Percentiles rank a stretch among this genome's conserved stretches.
Evolutionary conservation across 2,329 filamentous ascomycete genomes (phyloP).

Genomic region (Dactylonectria macrodidyma): DNA sequence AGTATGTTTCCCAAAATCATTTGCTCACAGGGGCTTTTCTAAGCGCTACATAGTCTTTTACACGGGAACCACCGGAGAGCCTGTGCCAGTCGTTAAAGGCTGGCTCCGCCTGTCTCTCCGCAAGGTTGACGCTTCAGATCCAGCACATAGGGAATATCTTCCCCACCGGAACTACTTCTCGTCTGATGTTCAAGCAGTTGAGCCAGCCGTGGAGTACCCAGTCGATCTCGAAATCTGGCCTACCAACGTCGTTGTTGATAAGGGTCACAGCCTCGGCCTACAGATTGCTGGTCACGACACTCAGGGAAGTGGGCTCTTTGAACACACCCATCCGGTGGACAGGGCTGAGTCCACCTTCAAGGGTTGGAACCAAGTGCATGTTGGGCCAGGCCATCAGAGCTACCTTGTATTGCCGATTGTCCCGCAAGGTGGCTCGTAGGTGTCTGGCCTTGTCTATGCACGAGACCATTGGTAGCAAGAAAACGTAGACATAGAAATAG

Average conservation of each 20-base stretch:
- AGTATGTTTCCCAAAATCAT: background rate
- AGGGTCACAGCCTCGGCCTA: conserved; percentile 48
- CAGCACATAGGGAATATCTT: conserved; percentile 66
- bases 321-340: too few species aligned
- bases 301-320: too few species aligned
- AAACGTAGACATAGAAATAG: too few species aligned
- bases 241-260: conserved; percentile 67
- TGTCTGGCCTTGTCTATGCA: too few species aligned
- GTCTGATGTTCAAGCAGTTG: conserved; percentile 68
- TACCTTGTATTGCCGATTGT: too few species aligned
- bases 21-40: background rate
- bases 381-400: too few species aligned
- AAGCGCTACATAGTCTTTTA: conserved; percentile 62
- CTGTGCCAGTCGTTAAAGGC: conserved; percentile 74
- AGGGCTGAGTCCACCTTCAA: too few species aligned
- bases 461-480: too few species aligned
- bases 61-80: conserved; percentile 77
- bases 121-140: conserved; percentile 65
- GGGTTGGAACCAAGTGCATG: too few species aligned
- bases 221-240: conserved; percentile 77
- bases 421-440: too few species aligned
- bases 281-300: too few species aligned
- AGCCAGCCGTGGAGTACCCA: conserved; percentile 67
- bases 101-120: conserved; percentile 73
- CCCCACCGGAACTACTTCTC: conserved; percentile 71